Conservation (phyloP, 805 yeast genomes). For the Spathaspora passalidarum region DNA sequence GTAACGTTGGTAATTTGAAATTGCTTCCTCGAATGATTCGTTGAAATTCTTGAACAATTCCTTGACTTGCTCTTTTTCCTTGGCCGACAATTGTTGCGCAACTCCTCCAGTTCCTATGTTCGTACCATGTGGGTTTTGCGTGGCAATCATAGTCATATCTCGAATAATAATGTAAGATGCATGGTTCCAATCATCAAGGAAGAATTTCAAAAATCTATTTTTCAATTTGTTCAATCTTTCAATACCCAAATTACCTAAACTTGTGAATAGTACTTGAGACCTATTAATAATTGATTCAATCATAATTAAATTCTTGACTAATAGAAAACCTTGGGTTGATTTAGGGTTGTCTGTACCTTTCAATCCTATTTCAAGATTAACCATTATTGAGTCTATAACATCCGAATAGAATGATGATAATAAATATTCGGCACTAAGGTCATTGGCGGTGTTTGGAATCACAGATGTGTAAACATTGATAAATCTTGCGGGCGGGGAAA, state of each 20-base stretch:
- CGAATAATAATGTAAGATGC: conserved; percentile 68
- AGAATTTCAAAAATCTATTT: conserved; percentile 69
- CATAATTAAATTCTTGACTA: conserved; percentile 67
- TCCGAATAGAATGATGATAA: conserved; percentile 73
- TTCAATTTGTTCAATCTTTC: conserved; percentile 65
- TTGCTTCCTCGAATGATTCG: conserved; percentile 74
- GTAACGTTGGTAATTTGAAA: conserved; percentile 61
- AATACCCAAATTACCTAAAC: conserved; percentile 58
- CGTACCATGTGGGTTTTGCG: conserved; percentile 8
- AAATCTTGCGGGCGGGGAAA: conserved; percentile 51
- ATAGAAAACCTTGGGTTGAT: conserved; percentile 62
- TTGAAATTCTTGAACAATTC: conserved; percentile 84
- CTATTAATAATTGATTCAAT: conserved; percentile 72
- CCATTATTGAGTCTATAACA: conserved; percentile 68
- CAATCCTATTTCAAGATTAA: conserved; percentile 61
- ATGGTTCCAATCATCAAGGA: conserved; percentile 75
- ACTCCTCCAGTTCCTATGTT: conserved; percentile 9
- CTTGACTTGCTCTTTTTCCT: conserved; percentile 77
- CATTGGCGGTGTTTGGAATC: conserved; percentile 31
- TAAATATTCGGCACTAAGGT: conserved; percentile 47
- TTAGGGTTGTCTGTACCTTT: conserved; percentile 33
- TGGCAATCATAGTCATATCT: conserved; percentile 55
- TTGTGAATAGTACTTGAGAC: conserved; percentile 47
- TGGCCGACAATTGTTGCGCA: conserved; percentile 40
- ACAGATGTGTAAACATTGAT: conserved; percentile 48